A percentile compares a stretch with the other conserved stretches of the same genome.
phyloP scores from a whole-genome alignment of 768 basidiomycete genomes.

The Macrolepiota albuminosa region DNA sequence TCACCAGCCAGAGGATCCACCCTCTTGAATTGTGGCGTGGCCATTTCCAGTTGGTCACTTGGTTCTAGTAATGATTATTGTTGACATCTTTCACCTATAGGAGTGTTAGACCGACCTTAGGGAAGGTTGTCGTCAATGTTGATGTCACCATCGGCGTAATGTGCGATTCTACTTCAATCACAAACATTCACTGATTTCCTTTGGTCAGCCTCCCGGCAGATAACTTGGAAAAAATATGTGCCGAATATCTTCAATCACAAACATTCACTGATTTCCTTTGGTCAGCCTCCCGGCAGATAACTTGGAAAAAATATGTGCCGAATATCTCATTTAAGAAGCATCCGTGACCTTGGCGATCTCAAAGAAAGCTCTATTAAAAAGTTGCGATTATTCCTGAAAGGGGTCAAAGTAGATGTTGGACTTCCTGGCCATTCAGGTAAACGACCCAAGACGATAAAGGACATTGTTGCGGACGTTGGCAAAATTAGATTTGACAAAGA shows the following conservation, averaged over 20 bases:
- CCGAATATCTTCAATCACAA: conserved; percentile 11
- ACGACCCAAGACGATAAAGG: conserved; percentile 22
- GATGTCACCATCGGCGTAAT: conserved; percentile 37
- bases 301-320: conserved; percentile 19
- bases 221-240: conserved; percentile 19
- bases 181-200: neutral
- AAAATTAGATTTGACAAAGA: conserved; percentile 21
- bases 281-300: conserved; percentile 20
- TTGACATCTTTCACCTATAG: conserved; percentile 16
- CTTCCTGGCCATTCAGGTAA: conserved; percentile 18
- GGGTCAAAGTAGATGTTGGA: conserved; percentile 23
- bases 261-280: neutral
- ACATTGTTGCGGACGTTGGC: conserved; percentile 23
- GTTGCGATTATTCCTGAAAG: conserved; percentile 23
- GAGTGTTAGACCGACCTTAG: conserved; percentile 37
- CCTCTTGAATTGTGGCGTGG: conserved; percentile 38
- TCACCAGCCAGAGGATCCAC: conserved; percentile 12
- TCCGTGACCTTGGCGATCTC: conserved; percentile 15
- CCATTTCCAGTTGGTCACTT: conserved; percentile 33
- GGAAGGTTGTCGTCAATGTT: conserved; percentile 34
- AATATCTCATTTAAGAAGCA: conserved; percentile 15
- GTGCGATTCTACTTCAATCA: conserved; percentile 20
- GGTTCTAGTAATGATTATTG: neutral
- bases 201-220: conserved; percentile 19
- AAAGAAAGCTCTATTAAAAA: conserved; percentile 11